Conservation (phyloP, 1,284 basidiomycete species). For the Serendipita sp. region DNA sequence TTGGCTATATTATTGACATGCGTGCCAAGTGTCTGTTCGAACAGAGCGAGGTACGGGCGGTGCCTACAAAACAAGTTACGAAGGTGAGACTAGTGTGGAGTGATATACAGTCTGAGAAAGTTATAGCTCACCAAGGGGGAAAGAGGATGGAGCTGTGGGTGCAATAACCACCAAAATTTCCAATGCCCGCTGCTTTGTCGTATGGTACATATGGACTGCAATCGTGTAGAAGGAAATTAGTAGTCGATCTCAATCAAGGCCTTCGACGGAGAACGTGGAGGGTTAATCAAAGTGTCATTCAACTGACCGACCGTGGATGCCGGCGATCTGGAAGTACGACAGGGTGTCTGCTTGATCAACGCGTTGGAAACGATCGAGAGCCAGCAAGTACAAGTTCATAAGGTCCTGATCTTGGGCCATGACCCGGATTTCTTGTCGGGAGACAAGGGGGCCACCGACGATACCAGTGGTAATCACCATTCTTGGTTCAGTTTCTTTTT, state of each 20-base stretch:
- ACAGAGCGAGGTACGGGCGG: slow-evolving; percentile 10
- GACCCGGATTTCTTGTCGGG: slow-evolving; percentile 9
- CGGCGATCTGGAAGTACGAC: slow-evolving; percentile 11
- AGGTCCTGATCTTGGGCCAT: slow-evolving; percentile 9
- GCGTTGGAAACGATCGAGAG: slow-evolving; percentile 8
- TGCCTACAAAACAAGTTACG: slow-evolving; percentile 5
- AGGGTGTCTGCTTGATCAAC: slow-evolving; percentile 4
- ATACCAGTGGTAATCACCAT: slow-evolving; percentile 9
- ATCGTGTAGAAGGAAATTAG: not conserved
- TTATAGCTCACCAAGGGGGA: slow-evolving; percentile 8
- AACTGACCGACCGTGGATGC: slow-evolving; percentile 11
- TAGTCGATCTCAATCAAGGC: not conserved
- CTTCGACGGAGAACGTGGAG: too few relatives aligned
- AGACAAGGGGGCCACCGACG: not conserved
- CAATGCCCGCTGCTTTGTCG: slow-evolving; percentile 2
- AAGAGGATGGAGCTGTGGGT: slow-evolving; percentile 10
- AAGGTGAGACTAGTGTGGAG: not conserved
- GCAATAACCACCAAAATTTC: slow-evolving; percentile 11
- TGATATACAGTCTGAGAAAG: not conserved
- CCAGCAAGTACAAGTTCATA: slow-evolving; percentile 9
- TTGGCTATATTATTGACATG: slow-evolving; percentile 10
- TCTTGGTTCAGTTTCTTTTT: too few relatives aligned
- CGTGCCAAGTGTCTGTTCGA: slow-evolving; percentile 9
- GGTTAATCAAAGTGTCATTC: not conserved
- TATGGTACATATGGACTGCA: slow-evolving; percentile 10